Percentiles rank a stretch among this genome's conserved stretches.
Evolutionary conservation across 2,329 filamentous ascomycete genomes (phyloP).

Genomic region (Amphichorda felina): DNA sequence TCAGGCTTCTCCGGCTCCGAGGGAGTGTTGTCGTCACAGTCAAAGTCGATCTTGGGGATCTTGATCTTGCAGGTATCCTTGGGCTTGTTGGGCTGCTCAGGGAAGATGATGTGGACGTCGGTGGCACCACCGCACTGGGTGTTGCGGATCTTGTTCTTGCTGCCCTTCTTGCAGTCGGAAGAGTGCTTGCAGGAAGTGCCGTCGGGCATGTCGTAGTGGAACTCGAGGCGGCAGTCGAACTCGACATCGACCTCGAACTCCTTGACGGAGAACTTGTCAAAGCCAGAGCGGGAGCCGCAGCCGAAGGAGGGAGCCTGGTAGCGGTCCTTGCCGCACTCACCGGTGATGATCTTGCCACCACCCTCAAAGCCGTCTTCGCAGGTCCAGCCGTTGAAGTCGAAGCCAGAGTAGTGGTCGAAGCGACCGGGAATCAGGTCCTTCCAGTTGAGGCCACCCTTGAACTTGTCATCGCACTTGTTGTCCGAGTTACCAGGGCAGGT

Average conservation of each 20-base stretch:
- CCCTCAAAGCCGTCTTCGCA: slow-evolving; percentile 49
- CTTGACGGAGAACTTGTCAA: slow-evolving; percentile 51
- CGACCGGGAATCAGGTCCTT: slow-evolving; percentile 44
- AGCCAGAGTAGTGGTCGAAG: slow-evolving; percentile 58
- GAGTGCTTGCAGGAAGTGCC: slow-evolving; percentile 73
- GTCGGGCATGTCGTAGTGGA: slow-evolving; percentile 80
- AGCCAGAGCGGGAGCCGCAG: slow-evolving; percentile 25
- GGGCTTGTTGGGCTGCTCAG: slow-evolving; percentile 41
- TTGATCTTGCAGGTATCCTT: slow-evolving; percentile 56
- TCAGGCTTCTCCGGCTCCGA: background rate
- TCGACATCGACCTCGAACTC: slow-evolving; percentile 63
- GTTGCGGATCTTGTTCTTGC: slow-evolving; percentile 28
- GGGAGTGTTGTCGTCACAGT: slow-evolving; percentile 39
- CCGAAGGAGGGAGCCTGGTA: slow-evolving; percentile 46
- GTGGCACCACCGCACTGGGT: slow-evolving; percentile 86
- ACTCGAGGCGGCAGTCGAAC: slow-evolving; percentile 68
- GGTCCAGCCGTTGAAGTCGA: slow-evolving; percentile 61
- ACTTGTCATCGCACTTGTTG: slow-evolving; percentile 64
- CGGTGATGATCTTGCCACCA: slow-evolving; percentile 52
- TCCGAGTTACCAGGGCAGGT: slow-evolving; percentile 58
- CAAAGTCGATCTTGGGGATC: slow-evolving; percentile 64
- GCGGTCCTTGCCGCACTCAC: slow-evolving; percentile 33
- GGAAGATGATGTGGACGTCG: slow-evolving; percentile 61
- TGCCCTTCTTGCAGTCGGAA: slow-evolving; percentile 51
- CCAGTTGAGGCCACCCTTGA: slow-evolving; percentile 65